Evolutionary conservation across 805 yeast genomes (phyloP), one percentile per base, ranked within the genome.

Genomic region (Hanseniaspora mollemarum): DNA sequence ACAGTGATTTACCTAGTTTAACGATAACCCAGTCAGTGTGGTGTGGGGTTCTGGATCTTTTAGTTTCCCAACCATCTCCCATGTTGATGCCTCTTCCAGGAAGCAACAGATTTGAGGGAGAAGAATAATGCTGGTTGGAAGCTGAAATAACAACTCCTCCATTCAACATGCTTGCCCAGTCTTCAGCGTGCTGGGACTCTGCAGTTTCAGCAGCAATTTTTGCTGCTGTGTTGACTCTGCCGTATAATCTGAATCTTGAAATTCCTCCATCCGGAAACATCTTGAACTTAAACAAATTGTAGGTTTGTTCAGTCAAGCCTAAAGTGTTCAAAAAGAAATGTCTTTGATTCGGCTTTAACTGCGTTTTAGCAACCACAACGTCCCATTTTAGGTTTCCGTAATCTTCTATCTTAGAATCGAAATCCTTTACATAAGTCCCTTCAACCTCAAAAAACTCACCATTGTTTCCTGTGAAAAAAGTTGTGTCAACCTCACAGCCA

Each of bases 261-360:
- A 90, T 88, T 25, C 98, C 98, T 49, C 98, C 98, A 65, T 90
- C 97, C 24, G 98, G 97, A 67, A 83, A 90, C 95, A 87, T 87
- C 69, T 80, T 80, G 62, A 90, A 73, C 59, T 88, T 76, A 36
- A 81, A 82, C 62, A 87, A 92, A 28, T 92, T 84, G 69, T 76
- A 90, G 35, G 74, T 73, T 37, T 71, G 65, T 3, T 65, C 65
- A n/a, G 95, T 85, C 48, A 79, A 61, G 1, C 67, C 66, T 1
- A 64, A 58, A 10, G 69, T 71, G 55, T 92, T 76, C 31, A 76
- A 70, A 64, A 87, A 87, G 62, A 85, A 88, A 60, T 87, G 95
- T 61, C 78, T 78, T 66, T 83, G 92, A 8, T 82, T 71, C 5
- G 98, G 96, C 4, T 95, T 94, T 68, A 97, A 90, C 64, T 82